phyloP scores from a whole-genome alignment of 192 early-diverging fungal genomes.

The Coemansia sp. region DNA sequence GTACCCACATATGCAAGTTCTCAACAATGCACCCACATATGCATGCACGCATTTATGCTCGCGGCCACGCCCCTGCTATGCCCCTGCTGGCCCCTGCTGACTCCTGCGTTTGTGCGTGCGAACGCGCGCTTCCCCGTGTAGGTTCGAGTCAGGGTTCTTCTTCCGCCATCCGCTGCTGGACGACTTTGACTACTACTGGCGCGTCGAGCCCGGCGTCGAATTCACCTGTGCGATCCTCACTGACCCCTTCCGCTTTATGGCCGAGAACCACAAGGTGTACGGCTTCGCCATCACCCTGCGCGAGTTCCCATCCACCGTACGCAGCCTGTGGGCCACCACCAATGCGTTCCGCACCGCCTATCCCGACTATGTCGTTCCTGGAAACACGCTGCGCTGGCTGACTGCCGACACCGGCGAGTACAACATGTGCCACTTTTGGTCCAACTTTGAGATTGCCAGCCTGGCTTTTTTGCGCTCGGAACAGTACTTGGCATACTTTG shows the following conservation, averaged over 20 bases:
- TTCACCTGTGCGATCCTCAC: constrained; percentile 71
- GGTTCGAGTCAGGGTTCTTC: constrained; percentile 74
- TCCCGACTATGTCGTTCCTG: constrained; percentile 5
- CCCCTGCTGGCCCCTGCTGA: constrained; percentile 38
- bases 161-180: constrained; percentile 64
- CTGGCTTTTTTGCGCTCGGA: constrained; percentile 59
- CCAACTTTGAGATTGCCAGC: constrained; percentile 76
- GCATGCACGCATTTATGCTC: not conserved
- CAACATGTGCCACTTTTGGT: constrained; percentile 82
- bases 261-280: constrained; percentile 70
- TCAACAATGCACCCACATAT: not conserved
- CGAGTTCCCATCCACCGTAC: constrained; percentile 58
- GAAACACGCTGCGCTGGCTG: constrained; percentile 57
- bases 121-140: constrained; percentile 38
- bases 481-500: constrained; percentile 4
- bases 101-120: not conserved
- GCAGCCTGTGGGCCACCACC: constrained; percentile 54
- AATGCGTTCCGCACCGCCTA: constrained; percentile 49
- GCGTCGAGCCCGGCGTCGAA: constrained; percentile 76
- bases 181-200: constrained; percentile 80
- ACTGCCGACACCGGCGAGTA: constrained; percentile 52
- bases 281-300: constrained; percentile 60
- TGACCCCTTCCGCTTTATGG: constrained; percentile 78
- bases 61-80: not conserved
- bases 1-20: not conserved